These are phyloP conservation scores for Ogataea naganishii DNA, from an alignment of 805 yeast genomes.

Conservation along the genomic window DNA sequence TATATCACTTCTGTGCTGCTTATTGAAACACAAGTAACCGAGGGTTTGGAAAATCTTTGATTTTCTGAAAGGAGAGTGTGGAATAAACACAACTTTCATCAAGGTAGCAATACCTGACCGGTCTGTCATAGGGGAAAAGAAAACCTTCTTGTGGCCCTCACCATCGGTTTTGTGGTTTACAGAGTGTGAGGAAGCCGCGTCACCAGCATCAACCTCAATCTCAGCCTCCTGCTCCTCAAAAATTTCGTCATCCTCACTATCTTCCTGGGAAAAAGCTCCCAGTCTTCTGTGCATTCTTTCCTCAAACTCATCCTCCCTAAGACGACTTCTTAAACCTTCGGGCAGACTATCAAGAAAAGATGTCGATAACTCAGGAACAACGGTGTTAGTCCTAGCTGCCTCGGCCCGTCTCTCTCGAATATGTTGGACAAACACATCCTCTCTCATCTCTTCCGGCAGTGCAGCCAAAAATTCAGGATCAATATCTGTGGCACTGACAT, in stretches of 20 bases:
- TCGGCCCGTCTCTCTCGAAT: slow-evolving; percentile 63
- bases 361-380: slow-evolving; percentile 63
- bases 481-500: slow-evolving; percentile 82
- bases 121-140: slow-evolving; percentile 64
- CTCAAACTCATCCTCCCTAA: slow-evolving; percentile 21
- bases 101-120: slow-evolving; percentile 67
- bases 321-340: slow-evolving; percentile 23
- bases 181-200: too few species aligned
- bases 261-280: slow-evolving; percentile 4
- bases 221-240: slow-evolving; percentile 16
- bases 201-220: slow-evolving; percentile 4
- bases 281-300: slow-evolving; percentile 10
- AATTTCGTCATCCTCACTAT: slow-evolving; percentile 6
- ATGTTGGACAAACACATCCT: slow-evolving; percentile 84
- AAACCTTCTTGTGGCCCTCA: slow-evolving; percentile 21
- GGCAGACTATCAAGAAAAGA: slow-evolving; percentile 80
- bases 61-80: slow-evolving; percentile 55
- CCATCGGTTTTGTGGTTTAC: slow-evolving; percentile 5
- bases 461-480: slow-evolving; percentile 89
- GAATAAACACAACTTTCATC: slow-evolving; percentile 61
- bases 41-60: slow-evolving; percentile 59
- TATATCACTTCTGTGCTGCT: slow-evolving; percentile 71
- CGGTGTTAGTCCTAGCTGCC: slow-evolving; percentile 32
- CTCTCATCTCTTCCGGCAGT: slow-evolving; percentile 86
- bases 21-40: slow-evolving; percentile 60